Base-by-base conservation (phyloP, 805 yeast species). In the Pichia rugopelliculosa region DNA sequence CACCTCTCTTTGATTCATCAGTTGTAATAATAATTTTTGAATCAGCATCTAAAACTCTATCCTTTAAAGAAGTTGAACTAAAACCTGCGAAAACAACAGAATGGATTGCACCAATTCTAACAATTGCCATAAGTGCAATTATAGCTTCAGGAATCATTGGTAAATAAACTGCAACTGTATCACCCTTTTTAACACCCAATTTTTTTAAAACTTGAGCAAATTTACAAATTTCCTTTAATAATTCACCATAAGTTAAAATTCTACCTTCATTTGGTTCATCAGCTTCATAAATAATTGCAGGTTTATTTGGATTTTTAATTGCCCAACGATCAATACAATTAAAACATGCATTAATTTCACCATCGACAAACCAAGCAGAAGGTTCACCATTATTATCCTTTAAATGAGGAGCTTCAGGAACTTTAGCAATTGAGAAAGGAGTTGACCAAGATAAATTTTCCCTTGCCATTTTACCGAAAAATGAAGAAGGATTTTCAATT, bases 21-120 rank as follows among this genome's bases (percentile, higher is more conserved):
- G 87, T 75, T 51, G 95, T 86, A 62, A 86, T 77, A 50, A 86
- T 82, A 38, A 83, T 76, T 60, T 76, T 81, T 39, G 87, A 82
- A 56, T 75, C 68, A 36, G 90, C 93, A 59, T 84, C 87, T 55
- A 72, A 74, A 60, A 84, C 80, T 56, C 91, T 75, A 65, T 84
- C 91, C 51, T 77, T 72, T 53, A 84, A 70, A 11, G 88, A 82
- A 49, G 82, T 82, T 36, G 87, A 75, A 9, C 85, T 78, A 66
- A 86, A 86, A 6, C 95, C 95, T 25, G 95, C 95, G 70, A 86
- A 86, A 27, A 86, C 83, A 34, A 85, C 93, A 3, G 91, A 83
- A 65, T 86, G 95, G 51, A 85, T 71, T 13, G 95, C 95, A 58
- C 95, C 95, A 53, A 86, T 71, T 67, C 95, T 75, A 38, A 79